Evolutionary conservation across 495 filamentous ascomycete genomes (phyloP).

Genomic region (Penicillium diatomitis): DNA sequence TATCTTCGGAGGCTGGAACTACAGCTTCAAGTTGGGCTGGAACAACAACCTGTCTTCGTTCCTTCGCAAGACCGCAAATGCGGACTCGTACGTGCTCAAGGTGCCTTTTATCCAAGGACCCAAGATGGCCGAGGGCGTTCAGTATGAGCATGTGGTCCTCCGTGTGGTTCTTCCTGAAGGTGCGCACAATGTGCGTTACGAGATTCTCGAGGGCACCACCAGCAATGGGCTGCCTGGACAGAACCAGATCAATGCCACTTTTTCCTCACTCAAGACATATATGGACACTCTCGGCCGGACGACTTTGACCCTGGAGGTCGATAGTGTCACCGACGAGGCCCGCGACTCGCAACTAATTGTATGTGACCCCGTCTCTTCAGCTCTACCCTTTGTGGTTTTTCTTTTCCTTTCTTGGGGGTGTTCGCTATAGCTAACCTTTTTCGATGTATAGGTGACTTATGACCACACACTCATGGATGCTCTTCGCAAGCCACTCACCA

Average conservation of each 20-base stretch:
- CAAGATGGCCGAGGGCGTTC: conserved; percentile 70
- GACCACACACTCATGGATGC: conserved; percentile 66
- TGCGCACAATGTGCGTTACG: conserved; percentile 61
- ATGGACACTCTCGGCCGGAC: conserved; percentile 91
- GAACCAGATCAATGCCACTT: conserved; percentile 35
- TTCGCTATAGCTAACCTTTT: conserved; percentile 1
- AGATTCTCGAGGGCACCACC: conserved; percentile 25
- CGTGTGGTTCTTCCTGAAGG: conserved; percentile 86
- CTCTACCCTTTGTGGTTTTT: not conserved
- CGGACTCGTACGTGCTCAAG: conserved; percentile 71
- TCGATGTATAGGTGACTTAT: conserved; percentile 53
- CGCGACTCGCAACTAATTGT: conserved; percentile 71
- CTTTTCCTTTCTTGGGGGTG: too few species aligned
- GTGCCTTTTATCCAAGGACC: conserved; percentile 95
- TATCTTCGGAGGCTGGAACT: conserved; percentile 95
- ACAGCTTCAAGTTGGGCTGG: conserved; percentile 92
- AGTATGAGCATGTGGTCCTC: conserved; percentile 73
- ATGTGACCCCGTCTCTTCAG: conserved; percentile 12
- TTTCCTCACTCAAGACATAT: conserved; percentile 68
- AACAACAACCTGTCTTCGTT: conserved; percentile 72
- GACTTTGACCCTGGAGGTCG: conserved; percentile 67
- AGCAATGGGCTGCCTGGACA: conserved; percentile 31
- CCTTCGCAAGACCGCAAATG: conserved; percentile 50
- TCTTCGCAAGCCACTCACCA: conserved; percentile 76
- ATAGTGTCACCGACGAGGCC: conserved; percentile 81